Conservation (phyloP, 2,329 filamentous ascomycete species). For the Cryphonectria nitschkei region DNA sequence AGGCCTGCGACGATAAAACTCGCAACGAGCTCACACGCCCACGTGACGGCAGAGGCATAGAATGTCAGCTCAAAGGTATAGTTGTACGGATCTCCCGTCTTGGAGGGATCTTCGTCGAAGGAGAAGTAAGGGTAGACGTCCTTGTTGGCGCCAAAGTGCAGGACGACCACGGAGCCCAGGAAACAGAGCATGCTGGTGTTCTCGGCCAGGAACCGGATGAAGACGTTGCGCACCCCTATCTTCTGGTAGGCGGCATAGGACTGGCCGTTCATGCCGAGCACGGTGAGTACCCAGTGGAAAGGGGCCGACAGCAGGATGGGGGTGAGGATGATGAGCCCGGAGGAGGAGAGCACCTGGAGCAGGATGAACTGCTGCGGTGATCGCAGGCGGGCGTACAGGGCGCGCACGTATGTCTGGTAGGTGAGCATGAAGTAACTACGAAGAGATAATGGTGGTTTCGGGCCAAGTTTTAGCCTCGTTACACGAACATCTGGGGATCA, state of each 20-base stretch:
- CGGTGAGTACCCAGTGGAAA: constrained; percentile 58
- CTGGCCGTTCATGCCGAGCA: constrained; percentile 60
- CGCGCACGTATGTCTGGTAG: constrained; percentile 72
- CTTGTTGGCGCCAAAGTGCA: constrained; percentile 70
- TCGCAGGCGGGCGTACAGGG: constrained; percentile 69
- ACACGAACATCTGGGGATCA: not conserved
- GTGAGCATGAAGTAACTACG: constrained; percentile 67
- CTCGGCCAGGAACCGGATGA: constrained; percentile 68
- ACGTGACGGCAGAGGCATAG: constrained; percentile 65
- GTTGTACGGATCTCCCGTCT: constrained; percentile 43
- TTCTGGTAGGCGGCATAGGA: constrained; percentile 68
- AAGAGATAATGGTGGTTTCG: not conserved
- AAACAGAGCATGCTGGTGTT: constrained; percentile 72
- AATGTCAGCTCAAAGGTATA: constrained; percentile 69
- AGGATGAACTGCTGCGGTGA: constrained; percentile 67
- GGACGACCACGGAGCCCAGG: constrained; percentile 65
- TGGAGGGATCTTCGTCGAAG: constrained; percentile 54
- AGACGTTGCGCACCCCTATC: constrained; percentile 67
- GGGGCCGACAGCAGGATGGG: constrained; percentile 65
- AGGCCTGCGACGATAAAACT: constrained; percentile 63
- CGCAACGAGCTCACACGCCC: constrained; percentile 68
- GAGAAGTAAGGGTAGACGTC: constrained; percentile 72
- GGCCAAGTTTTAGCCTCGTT: constrained; percentile 14
- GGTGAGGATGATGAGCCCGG: constrained; percentile 64
- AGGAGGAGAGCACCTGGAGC: constrained; percentile 67